Evolutionary conservation across 2,329 filamentous ascomycete genomes (phyloP).

Genomic region (Pseudopyricularia javanii): DNA sequence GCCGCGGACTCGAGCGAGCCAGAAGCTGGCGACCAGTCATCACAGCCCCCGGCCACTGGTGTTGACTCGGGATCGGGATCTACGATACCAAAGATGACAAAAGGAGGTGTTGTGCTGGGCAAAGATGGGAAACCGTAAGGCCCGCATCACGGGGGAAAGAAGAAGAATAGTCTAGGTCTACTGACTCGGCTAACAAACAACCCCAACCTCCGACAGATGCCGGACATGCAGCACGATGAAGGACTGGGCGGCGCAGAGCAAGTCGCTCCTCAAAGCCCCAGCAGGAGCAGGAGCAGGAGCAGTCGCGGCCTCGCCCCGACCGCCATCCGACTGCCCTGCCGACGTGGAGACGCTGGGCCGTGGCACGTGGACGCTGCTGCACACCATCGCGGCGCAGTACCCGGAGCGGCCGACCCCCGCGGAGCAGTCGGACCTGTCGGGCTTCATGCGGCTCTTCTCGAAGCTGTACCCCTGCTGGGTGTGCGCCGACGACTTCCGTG

Average conservation of each 20-base stretch:
- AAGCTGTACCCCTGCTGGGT: conserved; percentile 91
- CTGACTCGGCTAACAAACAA: background rate
- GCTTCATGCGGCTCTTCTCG: conserved; percentile 71
- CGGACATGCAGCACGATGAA: conserved; percentile 60
- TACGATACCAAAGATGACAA: conserved; percentile 39
- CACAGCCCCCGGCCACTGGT: background rate
- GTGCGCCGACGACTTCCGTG: conserved; percentile 83
- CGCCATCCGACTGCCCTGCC: conserved; percentile 61
- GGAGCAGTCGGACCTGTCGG: conserved; percentile 64
- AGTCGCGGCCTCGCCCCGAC: conserved; percentile 13
- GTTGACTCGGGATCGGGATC: background rate
- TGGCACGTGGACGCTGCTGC: conserved; percentile 84
- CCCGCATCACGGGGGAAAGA: conserved; percentile 4
- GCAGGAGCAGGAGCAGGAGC: no score
- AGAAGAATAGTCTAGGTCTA: no score
- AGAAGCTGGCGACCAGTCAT: background rate
- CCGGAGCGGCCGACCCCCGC: conserved; percentile 53
- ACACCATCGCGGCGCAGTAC: conserved; percentile 82
- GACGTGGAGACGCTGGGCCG: conserved; percentile 82
- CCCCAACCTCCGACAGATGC: conserved; percentile 35
- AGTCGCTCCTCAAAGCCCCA: conserved; percentile 25
- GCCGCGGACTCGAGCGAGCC: background rate
- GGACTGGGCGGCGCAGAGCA: conserved; percentile 44
- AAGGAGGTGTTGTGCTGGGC: conserved; percentile 56
- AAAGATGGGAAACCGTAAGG: conserved; percentile 76